A percentile compares a stretch with the other conserved stretches of the same genome.
Evolutionary conservation across 257 asterid genomes (phyloP).

Genomic region (Paraleonurus japonicus): DNA sequence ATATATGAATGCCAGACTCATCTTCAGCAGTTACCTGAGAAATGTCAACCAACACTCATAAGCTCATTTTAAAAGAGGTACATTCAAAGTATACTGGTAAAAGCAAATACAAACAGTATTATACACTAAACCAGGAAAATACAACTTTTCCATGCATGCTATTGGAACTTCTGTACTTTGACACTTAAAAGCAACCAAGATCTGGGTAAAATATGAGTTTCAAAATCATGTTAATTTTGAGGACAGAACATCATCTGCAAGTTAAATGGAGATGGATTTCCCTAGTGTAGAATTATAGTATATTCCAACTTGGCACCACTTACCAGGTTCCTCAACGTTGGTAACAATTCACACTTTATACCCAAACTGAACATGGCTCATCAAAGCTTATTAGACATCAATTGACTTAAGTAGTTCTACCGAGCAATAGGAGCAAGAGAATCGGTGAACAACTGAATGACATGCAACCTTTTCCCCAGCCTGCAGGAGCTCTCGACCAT

Average conservation of each 20-base stretch:
- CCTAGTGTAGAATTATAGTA: background rate
- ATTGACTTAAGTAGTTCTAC: background rate
- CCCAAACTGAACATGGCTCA: background rate
- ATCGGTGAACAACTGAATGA: background rate
- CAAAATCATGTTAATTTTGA: background rate
- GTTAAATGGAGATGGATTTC: conserved; percentile 10
- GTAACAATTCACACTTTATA: background rate
- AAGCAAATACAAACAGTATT: conserved; percentile 8
- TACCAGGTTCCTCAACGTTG: background rate
- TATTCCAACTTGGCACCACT: conserved; percentile 2
- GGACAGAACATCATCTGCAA: background rate
- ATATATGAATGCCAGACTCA: conserved; percentile 87
- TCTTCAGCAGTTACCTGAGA: conserved; percentile 94
- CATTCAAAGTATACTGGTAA: conserved; percentile 12
- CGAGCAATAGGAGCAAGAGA: conserved; percentile 9
- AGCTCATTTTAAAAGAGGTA: background rate
- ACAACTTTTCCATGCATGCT: background rate
- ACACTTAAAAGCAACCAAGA: conserved; percentile 5
- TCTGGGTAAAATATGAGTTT: background rate
- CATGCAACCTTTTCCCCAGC: background rate
- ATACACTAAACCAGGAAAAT: conserved; percentile 2
- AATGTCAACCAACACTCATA: conserved; percentile 20
- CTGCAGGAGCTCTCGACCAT: background rate
- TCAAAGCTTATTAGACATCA: background rate
- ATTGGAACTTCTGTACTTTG: conserved; percentile 21